A percentile compares a stretch with the other conserved stretches of the same genome.
Evolutionary conservation across 306 rosid species (phyloP).

Genomic region (Erythrophleum fordii): DNA sequence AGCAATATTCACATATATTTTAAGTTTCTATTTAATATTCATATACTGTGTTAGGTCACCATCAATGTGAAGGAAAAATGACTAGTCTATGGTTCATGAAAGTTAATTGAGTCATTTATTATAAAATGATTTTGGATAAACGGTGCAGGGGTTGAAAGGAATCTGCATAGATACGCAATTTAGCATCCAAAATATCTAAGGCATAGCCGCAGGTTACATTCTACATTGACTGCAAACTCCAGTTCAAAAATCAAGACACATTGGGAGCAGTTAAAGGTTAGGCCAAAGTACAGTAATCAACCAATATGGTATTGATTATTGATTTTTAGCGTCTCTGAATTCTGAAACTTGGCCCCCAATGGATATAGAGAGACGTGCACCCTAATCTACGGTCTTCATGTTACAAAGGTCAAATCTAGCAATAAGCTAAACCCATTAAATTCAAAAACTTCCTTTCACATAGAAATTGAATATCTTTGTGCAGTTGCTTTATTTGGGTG

Average conservation of each 20-base stretch:
- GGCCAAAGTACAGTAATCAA: neutral
- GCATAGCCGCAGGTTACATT: slow-evolving; percentile 4
- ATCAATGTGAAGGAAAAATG: neutral
- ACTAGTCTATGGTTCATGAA: neutral
- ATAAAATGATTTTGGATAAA: neutral
- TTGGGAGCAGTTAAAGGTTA: slow-evolving; percentile 3
- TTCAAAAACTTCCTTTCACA: neutral
- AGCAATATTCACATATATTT: neutral
- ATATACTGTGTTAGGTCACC: neutral
- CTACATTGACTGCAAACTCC: neutral
- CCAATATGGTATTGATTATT: neutral
- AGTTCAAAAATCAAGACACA: neutral
- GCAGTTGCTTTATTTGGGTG: neutral
- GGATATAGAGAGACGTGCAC: neutral
- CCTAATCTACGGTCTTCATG: neutral
- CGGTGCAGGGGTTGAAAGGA: neutral
- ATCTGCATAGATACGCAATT: neutral
- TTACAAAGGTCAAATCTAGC: neutral
- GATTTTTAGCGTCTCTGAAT: neutral
- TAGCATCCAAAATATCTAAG: neutral
- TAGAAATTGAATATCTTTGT: neutral
- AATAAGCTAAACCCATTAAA: neutral
- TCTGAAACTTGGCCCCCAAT: neutral
- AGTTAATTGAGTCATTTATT: neutral
- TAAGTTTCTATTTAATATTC: neutral